These are phyloP conservation scores for Citrus hindsii DNA, from an alignment of 345 rosid species.

Conservation along the genomic window DNA sequence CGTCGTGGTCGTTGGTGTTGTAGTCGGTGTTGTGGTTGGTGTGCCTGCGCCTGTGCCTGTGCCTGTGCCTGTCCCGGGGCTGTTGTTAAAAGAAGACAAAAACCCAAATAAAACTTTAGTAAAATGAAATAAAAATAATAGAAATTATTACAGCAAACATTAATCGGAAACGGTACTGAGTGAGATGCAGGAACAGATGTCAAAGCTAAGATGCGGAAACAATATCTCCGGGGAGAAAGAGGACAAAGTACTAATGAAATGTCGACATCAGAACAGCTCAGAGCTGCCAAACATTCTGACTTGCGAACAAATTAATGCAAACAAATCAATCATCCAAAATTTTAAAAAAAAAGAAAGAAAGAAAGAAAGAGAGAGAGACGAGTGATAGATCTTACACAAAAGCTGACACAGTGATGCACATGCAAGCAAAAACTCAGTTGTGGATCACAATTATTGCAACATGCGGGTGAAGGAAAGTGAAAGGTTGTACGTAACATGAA, in stretches of 20 bases:
- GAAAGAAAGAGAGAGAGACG: no score
- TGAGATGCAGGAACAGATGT: constrained; percentile 7
- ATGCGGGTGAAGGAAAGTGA: not conserved
- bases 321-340: no score
- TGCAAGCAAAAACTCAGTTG: constrained; percentile 14
- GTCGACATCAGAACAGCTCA: constrained; percentile 41
- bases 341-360: no score
- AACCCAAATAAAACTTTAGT: not conserved
- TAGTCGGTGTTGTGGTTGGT: constrained; percentile 5
- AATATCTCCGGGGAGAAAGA: not conserved
- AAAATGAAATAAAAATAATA: no score
- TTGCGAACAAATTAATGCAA: no score
- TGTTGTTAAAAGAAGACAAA: not conserved
- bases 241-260: constrained; percentile 9
- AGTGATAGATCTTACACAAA: constrained; percentile 12
- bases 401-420: not conserved
- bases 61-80: constrained; percentile 14
- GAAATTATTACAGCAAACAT: not conserved
- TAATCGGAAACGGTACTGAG: no score
- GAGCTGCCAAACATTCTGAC: not conserved
- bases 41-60: constrained; percentile 12
- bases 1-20: constrained; percentile 14
- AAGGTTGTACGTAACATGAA: not conserved
- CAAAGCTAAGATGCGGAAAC: not conserved
- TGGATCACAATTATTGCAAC: not conserved